Base-by-base conservation (phyloP, 768 basidiomycete species). In the Macrocybe gigantea region DNA sequence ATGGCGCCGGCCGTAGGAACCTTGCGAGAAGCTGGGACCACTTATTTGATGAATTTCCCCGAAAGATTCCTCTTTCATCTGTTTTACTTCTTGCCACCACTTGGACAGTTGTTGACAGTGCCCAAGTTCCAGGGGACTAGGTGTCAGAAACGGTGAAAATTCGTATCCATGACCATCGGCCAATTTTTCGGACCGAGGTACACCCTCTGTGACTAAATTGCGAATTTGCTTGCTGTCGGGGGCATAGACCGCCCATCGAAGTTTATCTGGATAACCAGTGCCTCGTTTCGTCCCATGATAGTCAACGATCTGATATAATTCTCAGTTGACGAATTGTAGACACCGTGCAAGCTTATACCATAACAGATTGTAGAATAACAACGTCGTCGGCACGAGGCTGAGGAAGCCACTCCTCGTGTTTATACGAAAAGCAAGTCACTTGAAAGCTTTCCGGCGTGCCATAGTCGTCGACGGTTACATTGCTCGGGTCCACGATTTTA, bases 161-260 rank as follows among this genome's bases (percentile, higher is more conserved):
- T 43, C 29, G 36, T 63, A 65, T 29, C 76, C 74, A 49, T 61
- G 63, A n/a, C 68, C 71, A 14, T 63, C 64, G 5, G 53, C 58
- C 14, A 66, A 51, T n/a, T 53, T 54, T 45, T 63, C 71, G 10
- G 62, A 61, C 50, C 58, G 58, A 0, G 77, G 77, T 6, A 62
- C 68, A 39, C 56, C 36, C n/a, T 62, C 68, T 38, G 61, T 55
- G 38, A 67, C 58, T 1, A 72, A 69, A 53, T 72, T 68, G 22
- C 65, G 65, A 31, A 71, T 53, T 42, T 61, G 60, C 15, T 71
- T 68, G 1, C 56, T 61, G 12, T 56, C 53, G 1, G 70, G 65
- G 33, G 74, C 70, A 44, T 74, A 85, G 31, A 79, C 66, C 3
- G 77, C 76, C 83, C 83, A 85, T 32, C 67, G 64, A 45, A 81